These are phyloP conservation scores for Tilletia horrida DNA, from an alignment of 1,284 basidiomycete genomes.

Conservation along the genomic window DNA sequence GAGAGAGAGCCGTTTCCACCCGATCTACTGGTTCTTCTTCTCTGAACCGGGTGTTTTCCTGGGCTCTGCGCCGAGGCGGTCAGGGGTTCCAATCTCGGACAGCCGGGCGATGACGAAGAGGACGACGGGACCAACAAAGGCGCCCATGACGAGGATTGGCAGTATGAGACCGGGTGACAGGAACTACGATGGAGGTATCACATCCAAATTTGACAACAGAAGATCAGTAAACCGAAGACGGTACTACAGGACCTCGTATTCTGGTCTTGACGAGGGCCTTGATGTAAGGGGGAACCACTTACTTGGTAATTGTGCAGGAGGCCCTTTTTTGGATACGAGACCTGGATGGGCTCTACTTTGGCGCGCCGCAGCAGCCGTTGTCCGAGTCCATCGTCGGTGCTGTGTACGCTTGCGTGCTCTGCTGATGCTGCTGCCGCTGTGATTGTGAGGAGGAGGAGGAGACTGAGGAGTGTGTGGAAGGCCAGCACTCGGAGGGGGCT, in stretches of 20 bases:
- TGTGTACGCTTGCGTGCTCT: neutral
- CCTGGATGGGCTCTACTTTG: constrained; percentile 4
- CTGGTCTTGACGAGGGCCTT: no score
- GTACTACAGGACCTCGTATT: neutral
- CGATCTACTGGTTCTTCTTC: constrained; percentile 1
- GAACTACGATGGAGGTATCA: constrained; percentile 2
- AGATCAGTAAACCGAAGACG: no score
- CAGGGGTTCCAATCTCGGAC: constrained; percentile 5
- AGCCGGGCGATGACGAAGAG: constrained; percentile 11
- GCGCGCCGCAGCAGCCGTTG: neutral
- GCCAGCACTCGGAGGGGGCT: no score
- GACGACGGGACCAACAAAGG: constrained; percentile 1
- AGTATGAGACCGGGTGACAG: constrained; percentile 9
- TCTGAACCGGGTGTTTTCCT: constrained; percentile 12
- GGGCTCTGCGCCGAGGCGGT: constrained; percentile 14
- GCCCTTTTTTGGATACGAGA: constrained; percentile 8
- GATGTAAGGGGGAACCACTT: neutral
- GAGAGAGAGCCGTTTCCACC: no score
- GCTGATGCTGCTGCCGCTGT: neutral
- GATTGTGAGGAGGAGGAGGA: constrained; percentile 6
- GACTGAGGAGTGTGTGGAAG: no score
- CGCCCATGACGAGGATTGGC: constrained; percentile 11
- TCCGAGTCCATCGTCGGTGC: neutral
- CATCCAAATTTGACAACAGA: no score
- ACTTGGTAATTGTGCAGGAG: constrained; percentile 16